Evolutionary conservation across 202 grass and related monocot species (phyloP).

Genomic region (Carex sylvatica): DNA sequence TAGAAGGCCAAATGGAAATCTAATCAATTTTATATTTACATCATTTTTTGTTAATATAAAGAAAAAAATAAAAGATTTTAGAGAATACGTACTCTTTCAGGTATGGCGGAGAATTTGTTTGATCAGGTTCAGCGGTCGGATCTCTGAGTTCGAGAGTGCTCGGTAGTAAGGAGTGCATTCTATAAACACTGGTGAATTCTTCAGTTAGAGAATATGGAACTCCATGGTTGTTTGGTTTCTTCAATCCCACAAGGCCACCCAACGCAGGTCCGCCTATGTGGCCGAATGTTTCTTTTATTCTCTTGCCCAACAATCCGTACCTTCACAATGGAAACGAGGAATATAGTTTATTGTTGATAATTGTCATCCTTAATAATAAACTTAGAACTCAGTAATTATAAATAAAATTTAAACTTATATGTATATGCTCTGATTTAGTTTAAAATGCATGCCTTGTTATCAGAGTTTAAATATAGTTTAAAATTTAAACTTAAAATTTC

Average conservation of each 20-base stretch:
- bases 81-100: slow-evolving; percentile 34
- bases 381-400: background rate
- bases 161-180: slow-evolving; percentile 51
- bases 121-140: slow-evolving; percentile 20
- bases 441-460: no score
- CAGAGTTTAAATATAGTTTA: no score
- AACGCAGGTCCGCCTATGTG: slow-evolving; percentile 43
- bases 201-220: slow-evolving; percentile 60
- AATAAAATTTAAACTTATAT: background rate
- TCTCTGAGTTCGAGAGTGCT: slow-evolving; percentile 48
- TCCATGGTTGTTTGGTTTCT: slow-evolving; percentile 39
- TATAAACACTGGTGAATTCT: slow-evolving; percentile 62
- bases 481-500: no score
- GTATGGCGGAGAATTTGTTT: slow-evolving; percentile 38
- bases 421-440: no score
- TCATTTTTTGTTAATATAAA: background rate
- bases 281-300: slow-evolving; percentile 51
- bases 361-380: background rate
- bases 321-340: slow-evolving; percentile 21
- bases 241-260: slow-evolving; percentile 43
- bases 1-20: background rate
- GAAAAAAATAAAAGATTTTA: background rate
- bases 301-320: slow-evolving; percentile 60
- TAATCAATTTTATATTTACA: slow-evolving; percentile 14
- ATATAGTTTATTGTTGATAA: background rate